Base-by-base conservation (phyloP, 2,329 filamentous ascomycete genomes). In the Berkeleyomyces basicola region DNA sequence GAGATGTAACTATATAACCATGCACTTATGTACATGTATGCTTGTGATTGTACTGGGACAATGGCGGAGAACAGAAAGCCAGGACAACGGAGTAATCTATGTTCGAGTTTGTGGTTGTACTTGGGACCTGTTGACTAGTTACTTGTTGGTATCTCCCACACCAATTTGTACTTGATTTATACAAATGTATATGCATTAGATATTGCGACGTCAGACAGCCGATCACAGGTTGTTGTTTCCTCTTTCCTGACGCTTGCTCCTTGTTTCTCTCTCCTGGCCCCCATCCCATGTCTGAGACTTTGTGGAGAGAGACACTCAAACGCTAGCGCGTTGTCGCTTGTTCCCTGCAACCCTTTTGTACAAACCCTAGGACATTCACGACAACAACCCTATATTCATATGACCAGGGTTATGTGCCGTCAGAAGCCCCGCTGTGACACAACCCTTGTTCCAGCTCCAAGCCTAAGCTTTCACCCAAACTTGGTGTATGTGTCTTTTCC, bases 401-500 rank as follows among this genome's bases (percentile, higher is more conserved):
- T 23, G 23, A 23, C 23, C 23, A 23, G 23, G 23, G 23, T 2
- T 23, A 23, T 23, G 23, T 23, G 23, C 23, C 23, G 23, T 2
- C 23, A 23, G 23, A 23, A 2, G 2, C 23, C 23, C 23, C 23
- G 23, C 23, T 23, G 23, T 23, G 23, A 5, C 16, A 55, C 2
- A 37, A 43, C 42, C 42, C 42, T 7, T 1, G 49, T 3, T 37
- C 3, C 14, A 55, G 49, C 9, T 39, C 37, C 31, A 37, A 36
- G n/a, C 33, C 33, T 6, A 14, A n/a, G 11, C 11, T 37, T 55
- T 31, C 11, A 37, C 16, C 36, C 36, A 14, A 37, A 37, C 49
- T 55, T 55, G 36, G 49, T 55, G 49, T 55, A 55, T 55, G 49
- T 55, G 49, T 55, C 49, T 55, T 55, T 55, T 55, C 49, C 49